Base-by-base conservation (phyloP, 495 filamentous ascomycete genomes). In the Massariosphaeria phaeospora region DNA sequence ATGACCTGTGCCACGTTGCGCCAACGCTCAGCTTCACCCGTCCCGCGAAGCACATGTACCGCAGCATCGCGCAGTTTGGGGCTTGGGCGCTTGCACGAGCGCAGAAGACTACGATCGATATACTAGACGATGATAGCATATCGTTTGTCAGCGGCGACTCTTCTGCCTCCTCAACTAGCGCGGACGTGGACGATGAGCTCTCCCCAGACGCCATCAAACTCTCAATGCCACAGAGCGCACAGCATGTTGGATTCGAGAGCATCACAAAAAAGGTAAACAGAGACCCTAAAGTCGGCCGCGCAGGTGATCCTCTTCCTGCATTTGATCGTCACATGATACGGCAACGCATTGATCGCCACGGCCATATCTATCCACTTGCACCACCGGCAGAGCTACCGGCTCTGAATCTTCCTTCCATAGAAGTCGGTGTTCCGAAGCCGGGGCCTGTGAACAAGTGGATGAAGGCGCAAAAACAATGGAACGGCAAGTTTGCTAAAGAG, bases 21-120 rank as follows among this genome's bases (percentile, higher is more conserved):
- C 87, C 89, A 4, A 94, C 89, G 0, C 73, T 97, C 11, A 91
- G 86, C 66, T 97, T 91, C 64, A 96, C 91, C 0, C 75, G 82
- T n/a, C 91, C 91, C 1, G 91, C 91, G 9, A 97, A 96, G 63
- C 87, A 85, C 65, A 95, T 96, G 89, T 96, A 86, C 66, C 79
- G 89, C 20, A 83, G 84, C 7, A 82, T 96, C 21, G 86, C 91
- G 1, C 90, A 96, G 51, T 96, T 97, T 66, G 87, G 89, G 9
- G 86, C 89, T 0, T 95, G 90, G 90, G 84, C 86, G 6, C 71
- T 96, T 15, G 87, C 89, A 2, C 77, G 84, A 57, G 91, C 91
- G 1, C 90, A 95, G 62, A 79, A 86, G 36, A 78, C 76, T 0
- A 78, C 76, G 2, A 88, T 96, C 15, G 86, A 91, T 13, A 91